Evolutionary conservation across 139 green algal species (phyloP).

Genomic region (Coccomyxa sp.): DNA sequence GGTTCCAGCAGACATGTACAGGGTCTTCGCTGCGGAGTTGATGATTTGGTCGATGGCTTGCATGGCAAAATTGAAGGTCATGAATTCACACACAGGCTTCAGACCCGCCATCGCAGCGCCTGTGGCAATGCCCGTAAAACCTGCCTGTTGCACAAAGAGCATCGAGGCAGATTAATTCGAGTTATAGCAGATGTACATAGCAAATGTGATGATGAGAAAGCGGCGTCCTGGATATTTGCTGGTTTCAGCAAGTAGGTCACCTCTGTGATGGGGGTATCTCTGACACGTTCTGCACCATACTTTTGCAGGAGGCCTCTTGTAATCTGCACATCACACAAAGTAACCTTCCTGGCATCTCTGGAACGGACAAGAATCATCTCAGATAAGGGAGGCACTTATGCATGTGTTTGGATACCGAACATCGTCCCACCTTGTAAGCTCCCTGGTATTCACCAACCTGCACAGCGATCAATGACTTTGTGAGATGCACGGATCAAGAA

Average conservation of each 20-base stretch:
- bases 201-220: not conserved
- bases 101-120: slow-evolving; percentile 91
- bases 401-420: not conserved
- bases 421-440: slow-evolving; percentile 82
- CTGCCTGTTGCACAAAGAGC: slow-evolving; percentile 53
- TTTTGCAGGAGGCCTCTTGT: slow-evolving; percentile 92
- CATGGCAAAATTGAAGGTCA: slow-evolving; percentile 99
- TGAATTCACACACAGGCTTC: slow-evolving; percentile 96
- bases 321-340: slow-evolving; percentile 57
- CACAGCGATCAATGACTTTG: not conserved
- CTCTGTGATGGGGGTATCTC: slow-evolving; percentile 99
- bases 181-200: not conserved
- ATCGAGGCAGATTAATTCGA: too few species aligned
- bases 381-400: not conserved
- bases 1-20: slow-evolving; percentile 97
- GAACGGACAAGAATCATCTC: not conserved
- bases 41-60: slow-evolving; percentile 99
- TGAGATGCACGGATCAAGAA: not conserved
- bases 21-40: slow-evolving; percentile 96
- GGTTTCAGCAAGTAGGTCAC: slow-evolving; percentile 23
- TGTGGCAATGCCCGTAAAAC: slow-evolving; percentile 94
- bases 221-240: not conserved
- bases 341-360: not conserved
- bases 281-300: slow-evolving; percentile 89
- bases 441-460: slow-evolving; percentile 95